Conservation (phyloP, 1,139 yeast genomes). For the Geotrichum citri-aurantii region DNA sequence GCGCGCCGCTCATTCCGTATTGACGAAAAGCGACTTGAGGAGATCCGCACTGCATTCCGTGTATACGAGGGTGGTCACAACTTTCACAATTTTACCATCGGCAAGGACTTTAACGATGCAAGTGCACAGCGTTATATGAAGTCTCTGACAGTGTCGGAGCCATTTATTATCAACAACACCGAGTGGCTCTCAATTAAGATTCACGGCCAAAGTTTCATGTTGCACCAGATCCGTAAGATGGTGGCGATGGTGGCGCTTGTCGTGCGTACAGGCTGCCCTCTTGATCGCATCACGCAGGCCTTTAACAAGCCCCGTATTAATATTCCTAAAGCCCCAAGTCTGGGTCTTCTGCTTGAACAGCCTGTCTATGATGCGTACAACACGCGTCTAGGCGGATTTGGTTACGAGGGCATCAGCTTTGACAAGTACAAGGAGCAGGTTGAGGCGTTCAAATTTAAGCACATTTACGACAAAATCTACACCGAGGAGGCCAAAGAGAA, state of each 20-base stretch:
- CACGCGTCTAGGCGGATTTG: slow-evolving; percentile 61
- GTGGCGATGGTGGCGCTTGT: slow-evolving; percentile 89
- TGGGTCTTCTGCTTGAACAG: slow-evolving; percentile 81
- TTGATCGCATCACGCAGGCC: slow-evolving; percentile 68
- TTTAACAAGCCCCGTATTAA: slow-evolving; percentile 70
- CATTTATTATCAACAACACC: slow-evolving; percentile 85
- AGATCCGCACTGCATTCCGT: slow-evolving; percentile 62
- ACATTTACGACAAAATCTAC: slow-evolving; percentile 87
- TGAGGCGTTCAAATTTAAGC: slow-evolving; percentile 80
- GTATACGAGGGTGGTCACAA: slow-evolving; percentile 84
- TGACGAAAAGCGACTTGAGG: slow-evolving; percentile 51
- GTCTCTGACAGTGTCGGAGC: slow-evolving; percentile 73
- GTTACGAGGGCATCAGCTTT: slow-evolving; percentile 74
- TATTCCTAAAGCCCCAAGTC: slow-evolving; percentile 96
- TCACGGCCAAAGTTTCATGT: slow-evolving; percentile 97
- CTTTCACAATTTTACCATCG: slow-evolving; percentile 91
- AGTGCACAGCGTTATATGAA: slow-evolving; percentile 82
- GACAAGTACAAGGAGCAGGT: slow-evolving; percentile 61
- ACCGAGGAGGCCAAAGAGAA: slow-evolving; percentile 83
- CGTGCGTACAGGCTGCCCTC: slow-evolving; percentile 80
- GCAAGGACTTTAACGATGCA: slow-evolving; percentile 81
- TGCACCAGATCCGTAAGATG: slow-evolving; percentile 97
- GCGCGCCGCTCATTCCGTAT: slow-evolving; percentile 68
- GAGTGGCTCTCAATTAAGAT: slow-evolving; percentile 96
- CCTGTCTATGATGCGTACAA: slow-evolving; percentile 91